phyloP scores from a whole-genome alignment of 345 rosid species.

The Eucalyptus marginata region DNA sequence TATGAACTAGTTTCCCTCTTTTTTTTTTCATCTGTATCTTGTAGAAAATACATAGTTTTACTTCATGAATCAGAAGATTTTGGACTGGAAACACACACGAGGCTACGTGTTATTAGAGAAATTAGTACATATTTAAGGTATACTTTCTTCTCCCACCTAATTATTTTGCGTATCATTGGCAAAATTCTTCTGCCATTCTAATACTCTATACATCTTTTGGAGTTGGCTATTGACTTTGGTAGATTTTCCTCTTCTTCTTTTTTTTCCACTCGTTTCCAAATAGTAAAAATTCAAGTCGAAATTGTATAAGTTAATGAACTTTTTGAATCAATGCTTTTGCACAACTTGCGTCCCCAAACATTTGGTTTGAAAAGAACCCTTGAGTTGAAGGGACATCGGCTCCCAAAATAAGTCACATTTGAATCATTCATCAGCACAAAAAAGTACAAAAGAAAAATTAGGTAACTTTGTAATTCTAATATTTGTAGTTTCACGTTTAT shows the following conservation, averaged over 20 bases:
- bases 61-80: background rate
- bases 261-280: background rate
- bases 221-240: background rate
- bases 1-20: rapidly evolving
- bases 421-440: background rate
- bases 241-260: background rate
- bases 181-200: background rate
- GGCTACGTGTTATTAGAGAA: background rate
- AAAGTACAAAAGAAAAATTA: background rate
- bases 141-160: background rate
- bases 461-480: background rate
- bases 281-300: background rate
- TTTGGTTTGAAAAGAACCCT: background rate
- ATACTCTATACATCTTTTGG: background rate
- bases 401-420: background rate
- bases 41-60: background rate
- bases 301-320: background rate
- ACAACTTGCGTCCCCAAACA: background rate
- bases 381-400: background rate
- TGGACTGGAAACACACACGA: background rate
- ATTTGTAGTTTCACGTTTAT: background rate
- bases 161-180: background rate
- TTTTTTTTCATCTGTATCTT: background rate
- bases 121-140: background rate
- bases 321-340: background rate